Percentiles rank a stretch among this genome's conserved stretches.
Conservation (phyloP, 192 early-diverging fungal species). For the Entomortierella parvispora region DNA sequence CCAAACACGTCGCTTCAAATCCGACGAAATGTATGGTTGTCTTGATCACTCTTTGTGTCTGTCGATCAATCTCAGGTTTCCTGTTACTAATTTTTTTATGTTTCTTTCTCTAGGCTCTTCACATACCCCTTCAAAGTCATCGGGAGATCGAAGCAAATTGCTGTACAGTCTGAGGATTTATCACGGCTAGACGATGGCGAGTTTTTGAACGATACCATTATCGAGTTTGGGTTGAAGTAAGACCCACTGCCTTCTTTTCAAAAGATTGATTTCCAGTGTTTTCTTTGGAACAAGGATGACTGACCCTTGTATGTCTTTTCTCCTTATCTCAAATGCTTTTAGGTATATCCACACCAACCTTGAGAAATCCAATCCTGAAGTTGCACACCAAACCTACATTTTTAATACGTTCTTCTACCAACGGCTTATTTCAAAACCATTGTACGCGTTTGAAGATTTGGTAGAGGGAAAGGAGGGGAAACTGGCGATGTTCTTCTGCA, state of each 20-base stretch:
- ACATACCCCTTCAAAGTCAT: conserved; percentile 37
- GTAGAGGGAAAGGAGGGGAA: too few relatives aligned
- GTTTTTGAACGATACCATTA: conserved; percentile 87
- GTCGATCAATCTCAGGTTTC: not conserved
- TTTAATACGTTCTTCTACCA: conserved; percentile 88
- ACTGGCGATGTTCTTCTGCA: too few relatives aligned
- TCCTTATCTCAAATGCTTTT: not conserved
- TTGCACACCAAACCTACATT: conserved; percentile 67
- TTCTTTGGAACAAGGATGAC: too few relatives aligned
- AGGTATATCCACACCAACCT: conserved; percentile 51
- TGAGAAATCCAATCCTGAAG: conserved; percentile 40
- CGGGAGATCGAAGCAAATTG: conserved; percentile 56
- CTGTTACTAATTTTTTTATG: not conserved
- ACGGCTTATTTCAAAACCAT: conserved; percentile 59
- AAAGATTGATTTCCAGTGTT: not conserved
- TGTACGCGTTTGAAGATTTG: not conserved
- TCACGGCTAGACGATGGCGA: conserved; percentile 70
- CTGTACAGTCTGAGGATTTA: conserved; percentile 68
- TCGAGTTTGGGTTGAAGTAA: conserved; percentile 85
- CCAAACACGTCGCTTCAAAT: too few relatives aligned
- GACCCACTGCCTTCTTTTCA: conserved; percentile 11
- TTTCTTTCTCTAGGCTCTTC: conserved; percentile 12
- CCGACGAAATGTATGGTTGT: not conserved
- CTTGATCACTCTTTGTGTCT: too few relatives aligned
- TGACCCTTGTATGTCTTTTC: not conserved